Evolutionary conservation across 1,139 yeast species (phyloP).

Genomic region (Hansenula anomala): DNA sequence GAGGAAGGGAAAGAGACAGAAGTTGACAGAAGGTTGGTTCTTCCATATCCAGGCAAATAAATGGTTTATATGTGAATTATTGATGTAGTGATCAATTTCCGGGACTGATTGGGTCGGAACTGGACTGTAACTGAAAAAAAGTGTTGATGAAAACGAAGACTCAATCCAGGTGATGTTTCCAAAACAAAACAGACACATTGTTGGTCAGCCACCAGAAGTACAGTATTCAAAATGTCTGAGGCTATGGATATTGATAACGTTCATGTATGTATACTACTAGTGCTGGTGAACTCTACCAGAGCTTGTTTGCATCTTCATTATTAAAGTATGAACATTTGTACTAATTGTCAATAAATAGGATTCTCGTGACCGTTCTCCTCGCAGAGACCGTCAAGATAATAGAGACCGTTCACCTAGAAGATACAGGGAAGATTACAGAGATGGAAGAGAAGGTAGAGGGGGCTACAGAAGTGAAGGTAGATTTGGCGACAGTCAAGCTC

Average conservation of each 20-base stretch:
- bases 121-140: neutral
- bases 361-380: slow-evolving; percentile 26
- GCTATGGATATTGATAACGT: slow-evolving; percentile 54
- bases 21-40: slow-evolving; percentile 77
- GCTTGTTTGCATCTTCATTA: no score
- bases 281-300: no score
- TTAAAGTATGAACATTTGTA: no score
- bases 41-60: slow-evolving; percentile 54
- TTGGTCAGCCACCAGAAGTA: no score
- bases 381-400: slow-evolving; percentile 20
- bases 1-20: slow-evolving; percentile 95
- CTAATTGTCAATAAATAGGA: slow-evolving; percentile 19
- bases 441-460: slow-evolving; percentile 15
- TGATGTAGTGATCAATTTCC: no score
- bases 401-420: slow-evolving; percentile 29
- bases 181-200: no score
- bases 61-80: neutral
- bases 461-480: slow-evolving; percentile 21
- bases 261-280: slow-evolving; percentile 39
- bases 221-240: slow-evolving; percentile 31
- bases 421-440: slow-evolving; percentile 17
- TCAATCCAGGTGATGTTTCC: neutral
- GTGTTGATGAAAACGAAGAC: neutral
- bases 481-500: slow-evolving; percentile 20
- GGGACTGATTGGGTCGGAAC: neutral